Percentiles rank a stretch among this genome's conserved stretches.
These are phyloP conservation scores for Ochromonas danica DNA, from an alignment of 108 stramenopile genomes.

Conservation along the genomic window DNA sequence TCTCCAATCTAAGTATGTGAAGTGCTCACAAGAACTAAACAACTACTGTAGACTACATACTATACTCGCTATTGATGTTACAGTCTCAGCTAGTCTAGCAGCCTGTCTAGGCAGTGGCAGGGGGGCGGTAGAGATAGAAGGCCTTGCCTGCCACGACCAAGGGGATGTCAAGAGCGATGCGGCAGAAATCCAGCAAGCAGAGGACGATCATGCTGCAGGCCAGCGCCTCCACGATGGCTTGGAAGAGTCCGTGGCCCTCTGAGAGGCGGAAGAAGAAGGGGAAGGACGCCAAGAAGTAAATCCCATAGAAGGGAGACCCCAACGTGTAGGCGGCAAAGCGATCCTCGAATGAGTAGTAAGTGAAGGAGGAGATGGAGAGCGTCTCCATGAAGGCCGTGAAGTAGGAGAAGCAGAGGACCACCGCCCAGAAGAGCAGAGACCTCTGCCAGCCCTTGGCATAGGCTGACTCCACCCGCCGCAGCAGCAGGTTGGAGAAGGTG, in stretches of 20 bases:
- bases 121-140: constrained; percentile 26
- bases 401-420: constrained; percentile 64
- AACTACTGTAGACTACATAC: too few relatives aligned
- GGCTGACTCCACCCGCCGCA: constrained; percentile 68
- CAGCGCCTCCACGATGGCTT: constrained; percentile 40
- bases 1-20: too few relatives aligned
- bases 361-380: constrained; percentile 84
- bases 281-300: constrained; percentile 95
- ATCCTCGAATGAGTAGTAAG: constrained; percentile 92
- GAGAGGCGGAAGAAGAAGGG: constrained; percentile 84
- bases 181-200: constrained; percentile 79
- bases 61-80: too few relatives aligned
- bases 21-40: too few relatives aligned
- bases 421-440: constrained; percentile 62
- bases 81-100: too few relatives aligned
- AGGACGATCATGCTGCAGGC: constrained; percentile 79
- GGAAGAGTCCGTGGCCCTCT: constrained; percentile 42
- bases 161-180: constrained; percentile 57
- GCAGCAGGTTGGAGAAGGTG: constrained; percentile 77
- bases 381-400: constrained; percentile 97
- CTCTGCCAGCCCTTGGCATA: constrained; percentile 35
- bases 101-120: too few relatives aligned
- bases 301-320: constrained; percentile 88
- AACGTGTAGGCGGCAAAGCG: constrained; percentile 64
- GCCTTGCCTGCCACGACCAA: constrained; percentile 33